phyloP scores from a whole-genome alignment of 179 eudicot genomes.

The Corrigiola litoralis region DNA sequence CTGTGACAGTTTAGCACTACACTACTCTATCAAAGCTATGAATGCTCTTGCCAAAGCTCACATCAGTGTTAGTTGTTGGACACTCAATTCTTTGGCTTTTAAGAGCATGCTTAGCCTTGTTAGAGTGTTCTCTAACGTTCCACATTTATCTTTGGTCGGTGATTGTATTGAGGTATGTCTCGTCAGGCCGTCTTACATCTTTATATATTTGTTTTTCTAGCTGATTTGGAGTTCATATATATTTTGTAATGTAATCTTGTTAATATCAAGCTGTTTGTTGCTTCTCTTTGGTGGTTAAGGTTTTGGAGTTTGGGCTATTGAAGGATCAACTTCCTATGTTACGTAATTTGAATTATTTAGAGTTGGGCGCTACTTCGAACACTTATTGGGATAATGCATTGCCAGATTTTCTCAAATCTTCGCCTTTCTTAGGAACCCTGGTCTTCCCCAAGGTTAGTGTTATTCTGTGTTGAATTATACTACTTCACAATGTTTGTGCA shows the following conservation, averaged over 20 bases:
- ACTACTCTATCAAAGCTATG: background rate
- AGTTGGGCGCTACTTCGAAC: background rate
- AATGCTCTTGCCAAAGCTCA: background rate
- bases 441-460: conserved; percentile 2
- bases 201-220: too few relatives aligned
- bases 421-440: background rate
- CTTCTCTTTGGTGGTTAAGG: background rate
- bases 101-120: background rate
- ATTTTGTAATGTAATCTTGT: too few relatives aligned
- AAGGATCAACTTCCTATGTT: background rate
- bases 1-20: background rate
- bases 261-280: too few relatives aligned
- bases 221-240: too few relatives aligned
- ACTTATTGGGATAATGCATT: background rate
- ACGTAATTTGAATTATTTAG: background rate
- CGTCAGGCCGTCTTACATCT: too few relatives aligned
- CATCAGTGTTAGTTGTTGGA: background rate
- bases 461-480: background rate
- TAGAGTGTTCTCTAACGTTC: background rate
- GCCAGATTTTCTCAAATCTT: background rate
- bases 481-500: background rate
- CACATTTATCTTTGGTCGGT: background rate
- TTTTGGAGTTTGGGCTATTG: background rate
- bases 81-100: too few relatives aligned
- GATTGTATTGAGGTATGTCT: background rate